Evolutionary conservation across 805 yeast species (phyloP).

Genomic region (Metschnikowia continentalis): DNA sequence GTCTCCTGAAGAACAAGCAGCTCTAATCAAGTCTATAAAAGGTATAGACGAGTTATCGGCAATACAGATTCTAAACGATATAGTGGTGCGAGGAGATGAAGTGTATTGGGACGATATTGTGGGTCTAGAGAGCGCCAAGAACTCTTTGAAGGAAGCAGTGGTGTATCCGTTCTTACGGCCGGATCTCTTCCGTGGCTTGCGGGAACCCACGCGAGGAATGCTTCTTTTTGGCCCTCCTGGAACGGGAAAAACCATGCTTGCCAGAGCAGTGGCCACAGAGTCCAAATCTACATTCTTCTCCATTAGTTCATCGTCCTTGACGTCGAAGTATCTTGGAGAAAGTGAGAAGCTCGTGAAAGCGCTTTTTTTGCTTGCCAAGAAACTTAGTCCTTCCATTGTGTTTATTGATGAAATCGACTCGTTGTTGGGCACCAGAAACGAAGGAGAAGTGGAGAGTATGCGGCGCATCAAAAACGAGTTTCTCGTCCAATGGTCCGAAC

Average conservation of each 20-base stretch:
- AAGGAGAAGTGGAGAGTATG: conserved; percentile 81
- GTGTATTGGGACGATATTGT: conserved; percentile 95
- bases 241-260: conserved; percentile 97
- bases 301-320: conserved; percentile 83
- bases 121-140: conserved; percentile 85
- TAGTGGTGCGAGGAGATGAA: conserved; percentile 84
- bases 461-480: conserved; percentile 91
- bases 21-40: conserved; percentile 41
- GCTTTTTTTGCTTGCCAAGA: conserved; percentile 76
- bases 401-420: conserved; percentile 97
- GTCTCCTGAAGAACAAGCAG: conserved; percentile 28
- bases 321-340: conserved; percentile 87
- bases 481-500: conserved; percentile 89
- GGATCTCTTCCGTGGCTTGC: conserved; percentile 80
- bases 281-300: conserved; percentile 89
- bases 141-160: conserved; percentile 86
- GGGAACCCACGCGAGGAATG: conserved; percentile 98
- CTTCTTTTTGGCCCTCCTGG: conserved; percentile 96
- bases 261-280: conserved; percentile 94
- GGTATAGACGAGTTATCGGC: conserved; percentile 83
- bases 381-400: conserved; percentile 86
- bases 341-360: conserved; percentile 92
- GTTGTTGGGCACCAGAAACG: conserved; percentile 68
- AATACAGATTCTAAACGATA: conserved; percentile 79
- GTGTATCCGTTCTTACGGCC: conserved; percentile 95